phyloP scores from a whole-genome alignment of 495 filamentous ascomycete species.

The Aspergillus diversus region DNA sequence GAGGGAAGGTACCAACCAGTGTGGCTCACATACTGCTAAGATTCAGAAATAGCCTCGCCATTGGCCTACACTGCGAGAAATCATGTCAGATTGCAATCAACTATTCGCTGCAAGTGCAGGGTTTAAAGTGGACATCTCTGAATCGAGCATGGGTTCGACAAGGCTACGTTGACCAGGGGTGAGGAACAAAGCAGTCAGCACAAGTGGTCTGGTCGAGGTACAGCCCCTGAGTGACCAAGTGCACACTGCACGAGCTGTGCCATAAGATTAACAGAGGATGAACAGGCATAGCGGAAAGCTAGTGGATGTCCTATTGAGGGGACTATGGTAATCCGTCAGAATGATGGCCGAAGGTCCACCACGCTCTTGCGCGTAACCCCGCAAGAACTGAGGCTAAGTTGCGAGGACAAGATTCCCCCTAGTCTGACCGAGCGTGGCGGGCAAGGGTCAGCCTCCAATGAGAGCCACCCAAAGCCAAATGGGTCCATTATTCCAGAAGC shows the following conservation, averaged over 20 bases:
- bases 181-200: background rate
- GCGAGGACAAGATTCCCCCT: background rate
- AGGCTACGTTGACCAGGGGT: background rate
- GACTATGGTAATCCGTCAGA: background rate
- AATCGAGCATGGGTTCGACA: background rate
- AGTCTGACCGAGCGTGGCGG: slow-evolving; percentile 11
- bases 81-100: slow-evolving; percentile 2
- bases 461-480: background rate
- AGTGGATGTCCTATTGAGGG: background rate
- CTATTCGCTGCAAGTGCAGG: slow-evolving; percentile 5
- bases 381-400: slow-evolving; percentile 5
- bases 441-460: slow-evolving; percentile 11
- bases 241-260: too few relatives aligned
- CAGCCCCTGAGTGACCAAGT: too few relatives aligned
- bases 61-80: slow-evolving; percentile 7
- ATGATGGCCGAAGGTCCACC: background rate
- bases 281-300: background rate
- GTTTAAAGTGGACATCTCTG: background rate
- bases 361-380: slow-evolving; percentile 13
- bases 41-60: background rate
- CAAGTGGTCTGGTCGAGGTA: background rate
- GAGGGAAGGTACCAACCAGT: background rate
- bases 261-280: too few relatives aligned
- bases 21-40: background rate
- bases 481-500: slow-evolving; percentile 6